A percentile compares a stretch with the other conserved stretches of the same genome.
These are phyloP conservation scores for Kluyveromyces wickerhamii DNA, from an alignment of 805 yeast genomes.

Conservation along the genomic window DNA sequence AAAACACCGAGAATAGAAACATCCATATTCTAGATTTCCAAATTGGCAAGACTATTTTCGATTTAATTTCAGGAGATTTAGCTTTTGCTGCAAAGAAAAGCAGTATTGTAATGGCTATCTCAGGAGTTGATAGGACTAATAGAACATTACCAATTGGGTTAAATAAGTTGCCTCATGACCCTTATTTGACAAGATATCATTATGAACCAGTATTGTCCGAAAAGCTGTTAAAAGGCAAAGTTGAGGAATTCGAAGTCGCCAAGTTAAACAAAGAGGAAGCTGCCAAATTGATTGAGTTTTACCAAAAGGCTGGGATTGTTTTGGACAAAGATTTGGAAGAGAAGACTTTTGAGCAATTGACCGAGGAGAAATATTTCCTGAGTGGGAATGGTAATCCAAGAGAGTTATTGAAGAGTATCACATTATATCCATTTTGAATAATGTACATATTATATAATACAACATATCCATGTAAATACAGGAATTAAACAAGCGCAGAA, in stretches of 20 bases:
- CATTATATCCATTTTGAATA: conserved; percentile 10
- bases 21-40: conserved; percentile 59
- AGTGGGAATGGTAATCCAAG: conserved; percentile 65
- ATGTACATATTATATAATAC: conserved; percentile 2
- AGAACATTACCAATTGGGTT: conserved; percentile 56
- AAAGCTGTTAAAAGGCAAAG: conserved; percentile 33
- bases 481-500: not conserved
- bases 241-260: conserved; percentile 35
- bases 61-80: conserved; percentile 44
- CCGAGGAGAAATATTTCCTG: conserved; percentile 42
- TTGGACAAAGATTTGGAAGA: conserved; percentile 29
- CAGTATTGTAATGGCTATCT: conserved; percentile 56
- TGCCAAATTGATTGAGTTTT: conserved; percentile 34
- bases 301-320: conserved; percentile 34
- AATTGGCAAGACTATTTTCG: conserved; percentile 48
- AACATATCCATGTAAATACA: conserved; percentile 5
- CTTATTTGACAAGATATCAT: conserved; percentile 41
- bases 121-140: conserved; percentile 44
- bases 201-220: conserved; percentile 52
- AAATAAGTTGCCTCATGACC: conserved; percentile 43
- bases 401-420: conserved; percentile 35
- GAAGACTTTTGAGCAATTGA: conserved; percentile 31
- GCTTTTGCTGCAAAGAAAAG: conserved; percentile 44
- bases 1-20: conserved; percentile 44
- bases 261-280: conserved; percentile 41